Conservation (phyloP, 2,329 filamentous ascomycete genomes). For the Pseudogymnoascus sp. region DNA sequence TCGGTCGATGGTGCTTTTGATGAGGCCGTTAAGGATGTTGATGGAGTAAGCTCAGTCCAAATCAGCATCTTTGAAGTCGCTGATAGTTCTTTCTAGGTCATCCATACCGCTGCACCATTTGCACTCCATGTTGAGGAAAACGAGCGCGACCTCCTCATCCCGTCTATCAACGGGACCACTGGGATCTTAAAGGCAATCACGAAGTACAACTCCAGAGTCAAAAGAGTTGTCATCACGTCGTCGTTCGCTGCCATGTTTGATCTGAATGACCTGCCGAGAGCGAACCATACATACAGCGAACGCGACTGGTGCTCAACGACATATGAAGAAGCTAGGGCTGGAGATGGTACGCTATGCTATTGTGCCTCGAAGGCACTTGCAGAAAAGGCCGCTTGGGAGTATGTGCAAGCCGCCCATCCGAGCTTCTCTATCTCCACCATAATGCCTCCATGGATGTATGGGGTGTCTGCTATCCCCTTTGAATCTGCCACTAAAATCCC, state of each 20-base stretch:
- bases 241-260: conserved; percentile 57
- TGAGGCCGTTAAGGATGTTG: conserved; percentile 49
- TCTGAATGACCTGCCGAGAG: conserved; percentile 40
- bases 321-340: conserved; percentile 33
- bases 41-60: conserved; percentile 44
- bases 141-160: conserved; percentile 39
- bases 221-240: conserved; percentile 46
- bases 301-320: conserved; percentile 48
- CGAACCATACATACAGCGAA: conserved; percentile 43
- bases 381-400: conserved; percentile 58
- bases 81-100: conserved; percentile 32
- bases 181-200: conserved; percentile 41
- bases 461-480: conserved; percentile 54
- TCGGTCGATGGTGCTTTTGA: conserved; percentile 63
- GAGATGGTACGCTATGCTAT: conserved; percentile 18
- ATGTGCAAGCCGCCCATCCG: conserved; percentile 44
- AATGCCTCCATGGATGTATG: conserved; percentile 54
- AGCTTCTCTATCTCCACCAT: conserved; percentile 53
- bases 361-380: conserved; percentile 52
- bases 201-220: conserved; percentile 30
- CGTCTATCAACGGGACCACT: conserved; percentile 46
- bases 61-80: neutral
- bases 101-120: conserved; percentile 61
- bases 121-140: conserved; percentile 27
- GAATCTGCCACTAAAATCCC: conserved; percentile 56